Conservation (phyloP, 495 filamentous ascomycete species). For the Annulohypoxylon maeteangense region DNA sequence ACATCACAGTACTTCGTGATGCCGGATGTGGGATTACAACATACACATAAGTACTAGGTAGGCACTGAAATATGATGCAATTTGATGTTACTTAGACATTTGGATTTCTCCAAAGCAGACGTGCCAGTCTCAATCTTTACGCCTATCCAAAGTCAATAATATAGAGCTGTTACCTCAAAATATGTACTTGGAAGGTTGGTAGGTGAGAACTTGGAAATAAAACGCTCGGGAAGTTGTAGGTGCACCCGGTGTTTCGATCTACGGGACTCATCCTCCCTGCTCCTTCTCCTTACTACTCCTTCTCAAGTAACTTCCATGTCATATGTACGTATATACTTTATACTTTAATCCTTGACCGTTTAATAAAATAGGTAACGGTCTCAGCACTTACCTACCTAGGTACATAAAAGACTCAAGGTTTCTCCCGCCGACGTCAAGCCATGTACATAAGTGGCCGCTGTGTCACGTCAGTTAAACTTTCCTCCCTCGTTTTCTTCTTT, state of each 20-base stretch:
- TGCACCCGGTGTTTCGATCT: conserved; percentile 13
- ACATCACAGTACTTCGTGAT: conserved; percentile 13
- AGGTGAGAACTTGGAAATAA: not conserved
- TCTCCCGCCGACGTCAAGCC: conserved; percentile 29
- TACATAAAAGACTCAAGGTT: conserved; percentile 33
- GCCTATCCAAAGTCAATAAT: not conserved
- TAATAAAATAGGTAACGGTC: conserved; percentile 14
- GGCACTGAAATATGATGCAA: not conserved
- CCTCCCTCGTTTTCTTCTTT: not conserved
- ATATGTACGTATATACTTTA: conserved; percentile 10
- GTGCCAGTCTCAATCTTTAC: too few relatives aligned
- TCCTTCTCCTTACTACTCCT: conserved; percentile 1
- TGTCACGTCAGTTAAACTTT: not conserved
- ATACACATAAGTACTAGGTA: not conserved
- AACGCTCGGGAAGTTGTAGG: conserved; percentile 5
- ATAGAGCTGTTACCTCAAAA: not conserved
- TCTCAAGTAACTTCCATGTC: not conserved
- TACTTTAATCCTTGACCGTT: conserved; percentile 28
- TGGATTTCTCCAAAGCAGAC: not conserved
- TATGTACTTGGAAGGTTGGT: not conserved
- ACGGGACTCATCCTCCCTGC: conserved; percentile 9
- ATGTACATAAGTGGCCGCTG: not conserved
- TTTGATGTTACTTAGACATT: conserved; percentile 11
- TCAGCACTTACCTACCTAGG: too few relatives aligned
- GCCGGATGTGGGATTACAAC: conserved; percentile 4